phyloP scores from a whole-genome alignment of 2,329 filamentous ascomycete species.

The Beauveria scarabaeidicola region DNA sequence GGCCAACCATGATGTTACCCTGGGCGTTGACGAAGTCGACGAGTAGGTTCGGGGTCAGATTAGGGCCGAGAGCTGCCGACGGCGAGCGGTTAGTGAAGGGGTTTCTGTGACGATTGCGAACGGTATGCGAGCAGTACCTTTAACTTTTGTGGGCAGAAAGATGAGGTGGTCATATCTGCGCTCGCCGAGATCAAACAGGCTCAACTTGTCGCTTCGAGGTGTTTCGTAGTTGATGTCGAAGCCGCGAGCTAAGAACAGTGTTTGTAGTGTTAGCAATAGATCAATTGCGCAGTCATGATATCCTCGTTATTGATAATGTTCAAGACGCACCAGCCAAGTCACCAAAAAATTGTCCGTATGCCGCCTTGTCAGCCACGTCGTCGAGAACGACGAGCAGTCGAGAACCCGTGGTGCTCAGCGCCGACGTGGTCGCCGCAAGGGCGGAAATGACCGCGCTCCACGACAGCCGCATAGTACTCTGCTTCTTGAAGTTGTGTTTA shows the following conservation, averaged over 20 bases:
- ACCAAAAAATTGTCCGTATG: conserved; percentile 73
- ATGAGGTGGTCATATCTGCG: conserved; percentile 85
- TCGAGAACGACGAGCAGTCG: conserved; percentile 82
- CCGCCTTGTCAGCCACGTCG: conserved; percentile 68
- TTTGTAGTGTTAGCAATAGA: conserved; percentile 1
- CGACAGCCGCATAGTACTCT: conserved; percentile 58
- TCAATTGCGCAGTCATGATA: neutral
- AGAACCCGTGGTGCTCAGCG: conserved; percentile 69
- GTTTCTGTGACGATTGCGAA: neutral
- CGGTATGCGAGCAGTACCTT: conserved; percentile 47
- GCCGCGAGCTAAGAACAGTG: conserved; percentile 59
- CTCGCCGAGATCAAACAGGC: conserved; percentile 79
- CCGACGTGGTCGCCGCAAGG: conserved; percentile 59
- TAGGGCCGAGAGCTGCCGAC: conserved; percentile 69
- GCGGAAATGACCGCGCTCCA: conserved; percentile 61
- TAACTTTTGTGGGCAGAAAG: conserved; percentile 80
- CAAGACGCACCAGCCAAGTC: conserved; percentile 57
- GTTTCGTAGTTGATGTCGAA: conserved; percentile 75
- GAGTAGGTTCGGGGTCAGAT: conserved; percentile 75
- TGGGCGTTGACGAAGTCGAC: conserved; percentile 86
- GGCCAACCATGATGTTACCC: conserved; percentile 82
- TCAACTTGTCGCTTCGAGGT: conserved; percentile 68
- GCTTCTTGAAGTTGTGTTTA: neutral
- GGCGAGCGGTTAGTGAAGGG: conserved; percentile 5
- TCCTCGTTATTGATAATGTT: neutral